Percentiles rank a stretch among this genome's conserved stretches.
Conservation (phyloP, 768 basidiomycete genomes). For the Russula sp. region DNA sequence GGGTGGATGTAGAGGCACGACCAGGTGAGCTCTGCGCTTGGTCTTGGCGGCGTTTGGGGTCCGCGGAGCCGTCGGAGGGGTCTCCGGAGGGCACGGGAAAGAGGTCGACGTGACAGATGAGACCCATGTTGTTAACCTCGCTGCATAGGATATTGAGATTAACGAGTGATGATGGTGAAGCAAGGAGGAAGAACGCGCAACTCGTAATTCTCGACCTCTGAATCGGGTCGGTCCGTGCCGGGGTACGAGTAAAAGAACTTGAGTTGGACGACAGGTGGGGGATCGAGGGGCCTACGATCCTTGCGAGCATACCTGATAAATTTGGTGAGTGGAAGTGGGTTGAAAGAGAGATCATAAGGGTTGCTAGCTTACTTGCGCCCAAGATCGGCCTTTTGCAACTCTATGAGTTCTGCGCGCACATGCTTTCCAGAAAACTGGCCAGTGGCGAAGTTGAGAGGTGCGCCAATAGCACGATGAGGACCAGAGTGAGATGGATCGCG, state of each 20-base stretch:
- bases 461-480: conserved; percentile 24
- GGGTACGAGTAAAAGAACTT: conserved; percentile 24
- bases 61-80: conserved; percentile 7
- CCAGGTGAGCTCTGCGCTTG: conserved; percentile 9
- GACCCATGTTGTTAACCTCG: conserved; percentile 54
- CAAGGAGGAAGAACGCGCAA: conserved; percentile 4
- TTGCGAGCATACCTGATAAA: conserved; percentile 25
- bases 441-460: conserved; percentile 27
- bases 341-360: neutral
- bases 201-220: conserved; percentile 23
- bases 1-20: conserved; percentile 21
- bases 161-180: conserved; percentile 9
- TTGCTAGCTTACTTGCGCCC: conserved; percentile 29
- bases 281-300: conserved; percentile 28
- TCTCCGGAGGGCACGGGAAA: conserved; percentile 44
- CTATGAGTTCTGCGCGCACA: conserved; percentile 27
- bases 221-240: conserved; percentile 11
- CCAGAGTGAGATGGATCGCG: conserved; percentile 9
- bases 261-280: conserved; percentile 28
- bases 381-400: conserved; percentile 32
- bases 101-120: conserved; percentile 73
- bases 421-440: conserved; percentile 31
- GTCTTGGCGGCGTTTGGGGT: conserved; percentile 13
- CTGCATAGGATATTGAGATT: conserved; percentile 32
- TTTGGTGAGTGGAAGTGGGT: neutral